Conservation (phyloP, 202 grass and related monocot species). For the Schoenoplectus tabernaemontani region DNA sequence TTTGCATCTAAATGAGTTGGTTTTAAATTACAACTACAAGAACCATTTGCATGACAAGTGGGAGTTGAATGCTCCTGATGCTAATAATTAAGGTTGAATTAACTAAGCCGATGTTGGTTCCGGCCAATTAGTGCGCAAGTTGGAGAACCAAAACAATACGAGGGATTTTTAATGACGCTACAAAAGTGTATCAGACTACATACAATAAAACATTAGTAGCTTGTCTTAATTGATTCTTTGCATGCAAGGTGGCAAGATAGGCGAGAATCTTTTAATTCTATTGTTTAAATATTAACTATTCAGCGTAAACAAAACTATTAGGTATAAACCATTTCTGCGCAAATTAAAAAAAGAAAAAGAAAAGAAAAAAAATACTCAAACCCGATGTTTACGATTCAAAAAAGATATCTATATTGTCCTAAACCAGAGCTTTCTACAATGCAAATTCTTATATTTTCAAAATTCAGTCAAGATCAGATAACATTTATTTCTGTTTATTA, state of each 20-base stretch:
- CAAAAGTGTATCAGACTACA: conserved; percentile 1
- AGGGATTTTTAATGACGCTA: conserved; percentile 10
- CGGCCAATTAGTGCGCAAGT: conserved; percentile 4
- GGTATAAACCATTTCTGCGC: background rate
- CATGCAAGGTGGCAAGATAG: conserved; percentile 20
- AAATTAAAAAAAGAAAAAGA: background rate
- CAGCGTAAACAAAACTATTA: background rate
- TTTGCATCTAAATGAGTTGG: too few species aligned
- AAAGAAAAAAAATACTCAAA: too few species aligned
- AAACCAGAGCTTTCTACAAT: background rate
- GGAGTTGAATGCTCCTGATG: background rate
- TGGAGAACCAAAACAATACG: conserved; percentile 6
- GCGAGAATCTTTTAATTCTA: conserved; percentile 10
- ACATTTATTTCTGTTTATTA: background rate
- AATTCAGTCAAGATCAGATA: background rate
- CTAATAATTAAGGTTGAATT: conserved; percentile 2
- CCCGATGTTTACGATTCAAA: background rate
- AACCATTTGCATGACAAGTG: background rate
- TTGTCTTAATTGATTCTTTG: conserved; percentile 23
- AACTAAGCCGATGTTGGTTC: background rate
- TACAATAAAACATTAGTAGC: conserved; percentile 21
- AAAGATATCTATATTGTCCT: background rate
- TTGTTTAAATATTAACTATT: background rate
- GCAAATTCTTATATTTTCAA: background rate
- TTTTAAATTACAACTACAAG: background rate